Evolutionary conservation across 2,329 filamentous ascomycete species (phyloP).

Genomic region (Hymenoscyphus occultus): DNA sequence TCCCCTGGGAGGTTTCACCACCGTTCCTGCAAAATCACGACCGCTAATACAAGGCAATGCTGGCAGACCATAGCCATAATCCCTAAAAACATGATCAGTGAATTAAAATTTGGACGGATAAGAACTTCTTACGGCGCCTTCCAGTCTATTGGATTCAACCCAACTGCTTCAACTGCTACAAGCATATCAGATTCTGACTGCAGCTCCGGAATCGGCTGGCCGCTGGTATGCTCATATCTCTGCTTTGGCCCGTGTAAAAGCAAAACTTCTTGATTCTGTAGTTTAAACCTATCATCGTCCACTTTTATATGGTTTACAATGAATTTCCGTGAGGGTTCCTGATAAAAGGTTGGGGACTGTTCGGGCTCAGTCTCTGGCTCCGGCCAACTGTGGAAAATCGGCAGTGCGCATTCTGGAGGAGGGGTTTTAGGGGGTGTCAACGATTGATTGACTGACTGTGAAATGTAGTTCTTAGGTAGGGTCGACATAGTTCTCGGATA

Average conservation of each 20-base stretch:
- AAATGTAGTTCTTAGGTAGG: conserved; percentile 1
- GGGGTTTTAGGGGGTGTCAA: conserved; percentile 5
- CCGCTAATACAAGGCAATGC: conserved; percentile 33
- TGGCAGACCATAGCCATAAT: conserved; percentile 35
- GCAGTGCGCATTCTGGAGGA: conserved; percentile 5
- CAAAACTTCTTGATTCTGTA: conserved; percentile 44
- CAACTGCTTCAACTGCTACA: conserved; percentile 57
- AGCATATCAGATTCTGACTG: conserved; percentile 58
- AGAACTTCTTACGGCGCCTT: conserved; percentile 73
- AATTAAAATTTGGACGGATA: conserved; percentile 61
- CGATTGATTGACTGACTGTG: background rate
- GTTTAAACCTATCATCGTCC: conserved; percentile 17
- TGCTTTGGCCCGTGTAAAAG: conserved; percentile 49
- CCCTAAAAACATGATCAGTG: conserved; percentile 54
- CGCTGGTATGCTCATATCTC: conserved; percentile 45
- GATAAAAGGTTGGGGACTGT: conserved; percentile 4
- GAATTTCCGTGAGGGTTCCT: conserved; percentile 4
- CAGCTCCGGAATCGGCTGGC: conserved; percentile 47
- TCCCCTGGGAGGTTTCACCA: conserved; percentile 48
- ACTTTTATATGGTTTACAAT: background rate
- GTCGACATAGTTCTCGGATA: background rate
- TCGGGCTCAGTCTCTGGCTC: conserved; percentile 27
- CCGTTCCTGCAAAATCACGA: conserved; percentile 61
- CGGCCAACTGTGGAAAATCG: conserved; percentile 27
- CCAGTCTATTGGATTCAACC: conserved; percentile 78